phyloP scores from a whole-genome alignment of 352 stramenopile genomes.

The Phytopythium delawarense region DNA sequence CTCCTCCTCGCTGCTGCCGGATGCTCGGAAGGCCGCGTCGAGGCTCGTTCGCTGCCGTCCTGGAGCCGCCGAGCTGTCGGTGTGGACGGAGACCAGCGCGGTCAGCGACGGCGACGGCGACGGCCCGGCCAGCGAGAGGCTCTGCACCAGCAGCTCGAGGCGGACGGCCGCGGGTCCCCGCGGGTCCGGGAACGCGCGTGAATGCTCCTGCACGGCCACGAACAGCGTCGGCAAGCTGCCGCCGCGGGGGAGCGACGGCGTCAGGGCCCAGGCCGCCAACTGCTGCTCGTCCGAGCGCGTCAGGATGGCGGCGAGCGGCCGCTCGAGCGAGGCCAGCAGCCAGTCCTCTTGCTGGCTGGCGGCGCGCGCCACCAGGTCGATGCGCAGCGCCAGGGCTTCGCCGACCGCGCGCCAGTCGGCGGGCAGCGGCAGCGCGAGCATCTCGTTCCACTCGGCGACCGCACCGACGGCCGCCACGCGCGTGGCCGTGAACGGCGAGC shows the following conservation, averaged over 20 bases:
- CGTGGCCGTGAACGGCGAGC: slow-evolving; percentile 61
- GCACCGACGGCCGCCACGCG: slow-evolving; percentile 42
- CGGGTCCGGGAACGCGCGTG: background rate
- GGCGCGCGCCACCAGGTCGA: slow-evolving; percentile 64
- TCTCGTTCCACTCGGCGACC: slow-evolving; percentile 57
- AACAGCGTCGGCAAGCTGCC: slow-evolving; percentile 6
- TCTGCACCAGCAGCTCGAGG: slow-evolving; percentile 19
- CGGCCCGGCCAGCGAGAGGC: slow-evolving; percentile 1
- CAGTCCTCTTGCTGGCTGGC: slow-evolving; percentile 63
- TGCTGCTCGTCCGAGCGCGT: slow-evolving; percentile 20
- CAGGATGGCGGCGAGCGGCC: slow-evolving; percentile 19
- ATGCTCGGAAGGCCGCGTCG: background rate
- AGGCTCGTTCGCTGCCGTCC: background rate
- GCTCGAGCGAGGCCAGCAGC: slow-evolving; percentile 26
- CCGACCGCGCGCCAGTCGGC: slow-evolving; percentile 21
- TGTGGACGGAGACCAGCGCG: background rate
- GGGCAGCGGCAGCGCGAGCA: slow-evolving; percentile 54
- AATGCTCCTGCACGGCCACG: slow-evolving; percentile 16
- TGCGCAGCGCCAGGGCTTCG: slow-evolving; percentile 18
- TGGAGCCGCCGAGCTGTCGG: background rate
- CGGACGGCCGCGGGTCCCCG: background rate
- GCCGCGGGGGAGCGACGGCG: background rate
- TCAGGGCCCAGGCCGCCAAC: slow-evolving; percentile 24
- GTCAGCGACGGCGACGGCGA: background rate
- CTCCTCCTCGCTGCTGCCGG: background rate